Conservation (phyloP, 192 early-diverging fungal species). For the Umbelopsis ramanniana region DNA sequence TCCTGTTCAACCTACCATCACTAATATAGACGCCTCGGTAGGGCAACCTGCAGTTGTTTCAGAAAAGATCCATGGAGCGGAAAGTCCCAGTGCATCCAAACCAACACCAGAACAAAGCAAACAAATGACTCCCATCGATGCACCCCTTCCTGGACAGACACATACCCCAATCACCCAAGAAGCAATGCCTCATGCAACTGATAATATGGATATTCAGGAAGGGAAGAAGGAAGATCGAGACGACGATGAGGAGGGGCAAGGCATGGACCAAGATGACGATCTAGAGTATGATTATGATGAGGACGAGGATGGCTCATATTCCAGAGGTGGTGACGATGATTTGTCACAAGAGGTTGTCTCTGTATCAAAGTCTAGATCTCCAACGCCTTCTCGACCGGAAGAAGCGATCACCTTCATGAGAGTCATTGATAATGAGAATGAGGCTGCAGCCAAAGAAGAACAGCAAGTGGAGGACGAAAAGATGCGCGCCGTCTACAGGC, state of each 20-base stretch:
- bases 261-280: not conserved
- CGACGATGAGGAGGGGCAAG: not conserved
- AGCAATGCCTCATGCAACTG: too few relatives aligned
- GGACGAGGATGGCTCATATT: conserved; percentile 13
- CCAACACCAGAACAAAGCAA: too few relatives aligned
- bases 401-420: conserved; percentile 15
- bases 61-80: too few relatives aligned
- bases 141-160: too few relatives aligned
- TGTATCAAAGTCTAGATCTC: not conserved
- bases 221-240: not conserved
- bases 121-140: too few relatives aligned
- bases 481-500: conserved; percentile 12
- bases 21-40: too few relatives aligned
- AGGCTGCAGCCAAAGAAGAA: not conserved
- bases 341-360: not conserved
- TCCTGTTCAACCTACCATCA: too few relatives aligned
- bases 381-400: not conserved
- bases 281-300: conserved; percentile 15
- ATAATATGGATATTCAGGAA: too few relatives aligned
- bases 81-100: too few relatives aligned
- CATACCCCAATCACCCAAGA: too few relatives aligned
- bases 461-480: conserved; percentile 2
- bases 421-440: conserved; percentile 16
- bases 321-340: not conserved
- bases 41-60: too few relatives aligned